These are phyloP conservation scores for Plectosphaerella cucumerina DNA, from an alignment of 2,329 filamentous ascomycete species.

Conservation along the genomic window DNA sequence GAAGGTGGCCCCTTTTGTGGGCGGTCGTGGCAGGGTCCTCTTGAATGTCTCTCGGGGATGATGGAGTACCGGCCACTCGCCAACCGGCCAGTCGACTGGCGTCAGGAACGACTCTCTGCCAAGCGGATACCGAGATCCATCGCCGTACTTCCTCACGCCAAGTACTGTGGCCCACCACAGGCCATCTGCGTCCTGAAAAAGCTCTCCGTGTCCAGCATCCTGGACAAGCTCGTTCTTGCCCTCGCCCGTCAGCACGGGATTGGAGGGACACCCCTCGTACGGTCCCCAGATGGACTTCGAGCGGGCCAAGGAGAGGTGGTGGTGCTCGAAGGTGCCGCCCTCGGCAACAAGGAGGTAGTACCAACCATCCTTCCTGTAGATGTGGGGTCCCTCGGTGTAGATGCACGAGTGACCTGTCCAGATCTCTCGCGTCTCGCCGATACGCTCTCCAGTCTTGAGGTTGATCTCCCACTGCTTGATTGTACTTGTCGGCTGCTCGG, in stretches of 20 bases:
- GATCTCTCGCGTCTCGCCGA: neutral
- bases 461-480: slow-evolving; percentile 15
- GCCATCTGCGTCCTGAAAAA: slow-evolving; percentile 9
- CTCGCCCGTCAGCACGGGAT: slow-evolving; percentile 23
- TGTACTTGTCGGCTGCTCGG: slow-evolving; percentile 10
- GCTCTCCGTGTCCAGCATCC: slow-evolving; percentile 9
- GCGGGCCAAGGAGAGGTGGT: slow-evolving; percentile 23
- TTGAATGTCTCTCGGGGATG: neutral
- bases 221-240: slow-evolving; percentile 11
- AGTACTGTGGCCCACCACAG: slow-evolving; percentile 13
- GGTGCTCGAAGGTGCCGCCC: slow-evolving; percentile 28
- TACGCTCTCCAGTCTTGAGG: slow-evolving; percentile 1
- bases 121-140: slow-evolving; percentile 3
- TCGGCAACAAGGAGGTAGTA: slow-evolving; percentile 36
- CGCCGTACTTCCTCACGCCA: slow-evolving; percentile 7
- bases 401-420: neutral
- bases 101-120: slow-evolving; percentile 10
- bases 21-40: neutral
- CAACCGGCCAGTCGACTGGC: slow-evolving; percentile 5
- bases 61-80: slow-evolving; percentile 5
- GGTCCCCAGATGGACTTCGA: slow-evolving; percentile 22
- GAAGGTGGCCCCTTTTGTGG: neutral
- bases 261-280: slow-evolving; percentile 18
- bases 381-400: slow-evolving; percentile 29
- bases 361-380: slow-evolving; percentile 29